phyloP scores from a whole-genome alignment of 2,329 filamentous ascomycete genomes.

The Akanthomyces dipterigenus region DNA sequence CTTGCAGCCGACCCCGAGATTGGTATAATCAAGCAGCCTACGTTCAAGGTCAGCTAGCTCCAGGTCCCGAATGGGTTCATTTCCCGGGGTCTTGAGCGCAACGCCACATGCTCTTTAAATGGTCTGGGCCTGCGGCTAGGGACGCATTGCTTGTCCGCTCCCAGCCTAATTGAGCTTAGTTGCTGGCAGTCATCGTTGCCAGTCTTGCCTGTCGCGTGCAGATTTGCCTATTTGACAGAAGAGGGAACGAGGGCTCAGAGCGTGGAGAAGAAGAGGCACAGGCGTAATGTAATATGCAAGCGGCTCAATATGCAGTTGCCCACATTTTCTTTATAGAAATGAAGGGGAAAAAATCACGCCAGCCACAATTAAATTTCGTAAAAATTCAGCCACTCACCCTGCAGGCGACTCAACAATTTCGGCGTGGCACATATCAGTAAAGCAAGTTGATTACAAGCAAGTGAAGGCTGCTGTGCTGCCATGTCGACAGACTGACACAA shows the following conservation, averaged over 20 bases:
- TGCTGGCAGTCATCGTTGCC: background rate
- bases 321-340: background rate
- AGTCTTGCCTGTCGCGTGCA: background rate
- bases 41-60: too few relatives aligned
- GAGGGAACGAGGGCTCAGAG: background rate
- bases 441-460: background rate
- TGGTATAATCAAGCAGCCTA: too few relatives aligned
- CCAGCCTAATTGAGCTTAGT: slow-evolving; percentile 5
- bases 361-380: background rate
- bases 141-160: background rate
- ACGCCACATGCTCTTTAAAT: slow-evolving; percentile 1
- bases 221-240: background rate
- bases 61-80: background rate
- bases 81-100: background rate
- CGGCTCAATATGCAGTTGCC: background rate
- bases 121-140: background rate
- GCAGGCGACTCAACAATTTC: background rate
- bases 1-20: background rate
- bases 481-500: background rate
- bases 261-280: background rate
- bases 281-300: background rate
- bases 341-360: too few relatives aligned
- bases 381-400: background rate
- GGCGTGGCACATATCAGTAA: background rate
- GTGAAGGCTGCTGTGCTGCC: background rate